Conservation (phyloP, 345 rosid species). For the Dovyalis caffra region DNA sequence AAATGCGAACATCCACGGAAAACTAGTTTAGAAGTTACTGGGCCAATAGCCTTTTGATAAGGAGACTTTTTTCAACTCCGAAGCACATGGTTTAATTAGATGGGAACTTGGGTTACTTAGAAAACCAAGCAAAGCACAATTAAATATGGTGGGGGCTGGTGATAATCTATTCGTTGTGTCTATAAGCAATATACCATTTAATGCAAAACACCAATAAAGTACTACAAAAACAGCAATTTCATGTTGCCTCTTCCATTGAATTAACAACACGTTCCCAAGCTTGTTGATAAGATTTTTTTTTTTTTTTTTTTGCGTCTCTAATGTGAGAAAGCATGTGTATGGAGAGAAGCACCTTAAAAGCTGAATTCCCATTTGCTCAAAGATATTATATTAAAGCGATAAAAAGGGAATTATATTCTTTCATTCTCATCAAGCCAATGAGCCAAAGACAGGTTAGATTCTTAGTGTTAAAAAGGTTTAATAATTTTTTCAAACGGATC, state of each 20-base stretch:
- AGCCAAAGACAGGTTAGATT: constrained; percentile 33
- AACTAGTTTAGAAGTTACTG: too few species aligned
- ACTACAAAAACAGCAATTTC: too few species aligned
- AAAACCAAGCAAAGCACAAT: not conserved
- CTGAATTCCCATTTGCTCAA: constrained; percentile 39
- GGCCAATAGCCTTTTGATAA: too few species aligned
- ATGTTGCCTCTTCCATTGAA: not conserved
- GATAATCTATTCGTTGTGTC: not conserved
- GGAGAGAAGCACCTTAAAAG: constrained; percentile 44
- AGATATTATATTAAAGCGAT: constrained; percentile 27
- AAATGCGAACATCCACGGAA: too few species aligned
- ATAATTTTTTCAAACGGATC: not conserved
- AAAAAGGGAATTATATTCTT: constrained; percentile 24
- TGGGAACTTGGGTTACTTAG: not conserved
- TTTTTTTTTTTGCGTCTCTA: too few species aligned
- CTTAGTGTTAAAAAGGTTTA: constrained; percentile 1
- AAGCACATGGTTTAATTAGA: not conserved
- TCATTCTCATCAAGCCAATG: constrained; percentile 36
- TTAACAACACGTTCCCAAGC: constrained; percentile 3
- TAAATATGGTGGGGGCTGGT: not conserved
- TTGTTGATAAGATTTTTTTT: constrained; percentile 14
- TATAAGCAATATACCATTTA: not conserved
- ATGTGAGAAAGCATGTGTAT: constrained; percentile 20
- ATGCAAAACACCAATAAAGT: not conserved
- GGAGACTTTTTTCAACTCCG: too few species aligned